Base-by-base conservation (phyloP, 2,329 filamentous ascomycete species). In the Daldinia sp. region DNA sequence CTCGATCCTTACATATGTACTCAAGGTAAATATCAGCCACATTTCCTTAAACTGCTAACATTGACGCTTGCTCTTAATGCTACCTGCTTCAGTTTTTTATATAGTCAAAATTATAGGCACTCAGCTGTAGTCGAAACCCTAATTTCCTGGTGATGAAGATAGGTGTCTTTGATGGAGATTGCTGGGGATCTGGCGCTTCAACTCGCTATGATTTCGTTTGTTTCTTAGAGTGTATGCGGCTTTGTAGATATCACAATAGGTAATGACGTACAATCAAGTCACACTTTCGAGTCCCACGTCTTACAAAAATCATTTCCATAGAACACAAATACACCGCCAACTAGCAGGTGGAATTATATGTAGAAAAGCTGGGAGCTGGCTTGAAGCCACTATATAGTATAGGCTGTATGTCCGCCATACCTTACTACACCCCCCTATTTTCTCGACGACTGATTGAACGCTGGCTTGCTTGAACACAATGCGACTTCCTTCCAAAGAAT, bases 11-110 rank as follows among this genome's bases (percentile, higher is more conserved):
- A 13, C n/a, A n/a, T n/a, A n/a, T n/a, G n/a, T n/a, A n/a, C n/a
- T n/a, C n/a, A 23, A 28, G 23, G 44, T 3, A 26, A 28, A 15
- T 20, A 30, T 26, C 20, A 67, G 59, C 64, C 64, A 67, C 64
- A 63, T 20, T 53, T 7, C 20, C 12, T 46, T 44, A 20, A 42
- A 23, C 20, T 33, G 9, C 30, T 9, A 33, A 6, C 30, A 33
- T 30, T 30, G 4, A 30, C 30, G 4, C 35, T 15, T 39, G 15
- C 39, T 7, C 15, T 41, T 41, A 23, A 23, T 23, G 20, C 2
- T 23, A 23, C 20, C 20, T 23, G 20, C 20, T 23, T 23, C 20
- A 23, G 1, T 23, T 23, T 23, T 23, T 23, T 23, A 23, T 23
- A 23, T 23, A 23, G 20, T 23, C 20, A 23, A 23, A 23, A 23